phyloP scores from a whole-genome alignment of 1,284 basidiomycete species.

The Cryptococcus neoformans region DNA sequence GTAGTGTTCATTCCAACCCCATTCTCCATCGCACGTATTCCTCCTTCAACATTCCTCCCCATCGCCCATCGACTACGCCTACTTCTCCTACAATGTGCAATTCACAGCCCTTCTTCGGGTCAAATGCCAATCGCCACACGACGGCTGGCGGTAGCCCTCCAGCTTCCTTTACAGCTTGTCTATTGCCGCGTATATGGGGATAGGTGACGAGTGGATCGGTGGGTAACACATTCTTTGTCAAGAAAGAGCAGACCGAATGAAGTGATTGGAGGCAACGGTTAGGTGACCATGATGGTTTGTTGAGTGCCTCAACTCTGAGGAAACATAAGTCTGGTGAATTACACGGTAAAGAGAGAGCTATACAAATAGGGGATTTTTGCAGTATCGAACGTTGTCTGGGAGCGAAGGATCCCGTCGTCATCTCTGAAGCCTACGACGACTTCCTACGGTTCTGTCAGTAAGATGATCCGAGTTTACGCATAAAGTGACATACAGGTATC shows the following conservation, averaged over 20 bases:
- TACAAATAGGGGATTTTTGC: conserved; percentile 63
- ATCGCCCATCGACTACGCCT: conserved; percentile 23
- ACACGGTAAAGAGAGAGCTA: conserved; percentile 16
- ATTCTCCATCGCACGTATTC: conserved; percentile 42
- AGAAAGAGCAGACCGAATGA: conserved; percentile 29
- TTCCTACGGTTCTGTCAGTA: conserved; percentile 54
- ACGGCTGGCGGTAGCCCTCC: conserved; percentile 27
- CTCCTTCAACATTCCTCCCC: conserved; percentile 41
- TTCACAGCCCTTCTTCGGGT: conserved; percentile 39
- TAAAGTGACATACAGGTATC: conserved; percentile 63
- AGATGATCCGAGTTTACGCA: background rate
- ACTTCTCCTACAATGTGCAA: conserved; percentile 25
- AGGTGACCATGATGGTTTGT: conserved; percentile 34
- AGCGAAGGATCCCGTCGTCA: conserved; percentile 63
- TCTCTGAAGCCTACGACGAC: conserved; percentile 92
- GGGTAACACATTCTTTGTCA: conserved; percentile 33
- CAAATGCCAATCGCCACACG: conserved; percentile 41
- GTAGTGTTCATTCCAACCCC: conserved; percentile 6
- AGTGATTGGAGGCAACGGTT: conserved; percentile 36
- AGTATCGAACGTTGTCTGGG: conserved; percentile 66
- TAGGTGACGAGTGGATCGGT: conserved; percentile 28
- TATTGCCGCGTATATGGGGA: background rate
- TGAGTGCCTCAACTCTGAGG: conserved; percentile 25
- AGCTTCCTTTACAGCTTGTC: background rate
- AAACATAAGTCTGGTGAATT: conserved; percentile 26